phyloP scores from a whole-genome alignment of 2,329 filamentous ascomycete genomes.

The Penicillium concentricum region DNA sequence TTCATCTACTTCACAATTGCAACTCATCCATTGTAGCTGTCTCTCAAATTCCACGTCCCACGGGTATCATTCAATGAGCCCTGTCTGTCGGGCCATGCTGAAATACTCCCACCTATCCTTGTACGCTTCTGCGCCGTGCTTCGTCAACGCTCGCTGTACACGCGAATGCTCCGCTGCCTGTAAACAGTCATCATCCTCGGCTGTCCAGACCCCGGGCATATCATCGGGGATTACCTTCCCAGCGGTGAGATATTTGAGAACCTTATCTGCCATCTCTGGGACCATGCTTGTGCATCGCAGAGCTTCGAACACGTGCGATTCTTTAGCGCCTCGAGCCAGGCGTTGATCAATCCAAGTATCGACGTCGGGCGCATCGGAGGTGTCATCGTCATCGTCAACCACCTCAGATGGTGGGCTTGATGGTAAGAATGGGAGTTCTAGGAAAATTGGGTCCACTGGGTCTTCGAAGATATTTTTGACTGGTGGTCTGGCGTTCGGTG shows the following conservation, averaged over 20 bases:
- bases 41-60: not conserved
- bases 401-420: conserved; percentile 22
- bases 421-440: conserved; percentile 33
- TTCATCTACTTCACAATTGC: conserved; percentile 1
- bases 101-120: conserved; percentile 41
- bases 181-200: conserved; percentile 44
- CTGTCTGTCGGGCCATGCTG: conserved; percentile 25
- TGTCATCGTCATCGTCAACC: conserved; percentile 16
- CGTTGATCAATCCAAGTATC: conserved; percentile 42
- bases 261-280: conserved; percentile 36
- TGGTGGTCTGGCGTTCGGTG: conserved; percentile 1
- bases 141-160: conserved; percentile 39
- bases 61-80: conserved; percentile 12
- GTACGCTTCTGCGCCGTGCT: conserved; percentile 45
- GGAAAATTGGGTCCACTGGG: conserved; percentile 22
- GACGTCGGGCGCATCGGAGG: conserved; percentile 24
- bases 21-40: not conserved
- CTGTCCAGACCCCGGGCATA: conserved; percentile 49
- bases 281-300: conserved; percentile 45
- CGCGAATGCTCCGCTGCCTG: conserved; percentile 32
- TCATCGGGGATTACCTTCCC: conserved; percentile 40
- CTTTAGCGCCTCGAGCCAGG: conserved; percentile 29
- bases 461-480: not conserved
- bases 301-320: conserved; percentile 34
- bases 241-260: conserved; percentile 31